Conservation (phyloP, 371 early-diverging fungal genomes). For the Choanephora cucurbitarum region DNA sequence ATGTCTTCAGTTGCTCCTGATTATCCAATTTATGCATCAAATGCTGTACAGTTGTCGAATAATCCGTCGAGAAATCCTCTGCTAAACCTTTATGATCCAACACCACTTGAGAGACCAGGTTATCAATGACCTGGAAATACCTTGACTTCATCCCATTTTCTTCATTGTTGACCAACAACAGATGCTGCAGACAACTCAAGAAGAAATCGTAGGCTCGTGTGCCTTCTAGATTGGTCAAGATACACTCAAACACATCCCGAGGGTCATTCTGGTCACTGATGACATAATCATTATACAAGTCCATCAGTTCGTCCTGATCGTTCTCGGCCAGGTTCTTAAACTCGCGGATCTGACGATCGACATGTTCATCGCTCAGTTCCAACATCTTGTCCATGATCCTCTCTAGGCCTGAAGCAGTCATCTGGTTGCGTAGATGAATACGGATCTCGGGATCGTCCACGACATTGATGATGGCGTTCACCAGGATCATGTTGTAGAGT, state of each 20-base stretch:
- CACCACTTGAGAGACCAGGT: constrained; percentile 79
- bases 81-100: constrained; percentile 78
- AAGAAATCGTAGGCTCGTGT: constrained; percentile 79
- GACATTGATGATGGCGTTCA: constrained; percentile 82
- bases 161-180: constrained; percentile 71
- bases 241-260: constrained; percentile 76
- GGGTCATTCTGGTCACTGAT: constrained; percentile 81
- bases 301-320: constrained; percentile 79
- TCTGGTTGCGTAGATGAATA: constrained; percentile 76
- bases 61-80: constrained; percentile 60
- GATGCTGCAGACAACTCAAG: constrained; percentile 76
- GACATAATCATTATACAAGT: constrained; percentile 75
- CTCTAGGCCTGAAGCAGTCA: constrained; percentile 74
- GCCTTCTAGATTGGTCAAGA: constrained; percentile 72
- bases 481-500: constrained; percentile 78
- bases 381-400: constrained; percentile 75
- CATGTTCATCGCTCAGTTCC: constrained; percentile 64
- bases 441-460: constrained; percentile 79
- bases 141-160: constrained; percentile 57
- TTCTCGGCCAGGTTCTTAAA: constrained; percentile 73
- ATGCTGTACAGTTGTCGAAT: constrained; percentile 72
- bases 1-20: constrained; percentile 70
- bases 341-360: constrained; percentile 75
- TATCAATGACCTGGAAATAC: constrained; percentile 83
- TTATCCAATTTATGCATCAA: constrained; percentile 80